Evolutionary conservation across 75 land plant species (phyloP), one percentile per base, ranked within the genome.

Genomic region (Picea sitchensis): DNA sequence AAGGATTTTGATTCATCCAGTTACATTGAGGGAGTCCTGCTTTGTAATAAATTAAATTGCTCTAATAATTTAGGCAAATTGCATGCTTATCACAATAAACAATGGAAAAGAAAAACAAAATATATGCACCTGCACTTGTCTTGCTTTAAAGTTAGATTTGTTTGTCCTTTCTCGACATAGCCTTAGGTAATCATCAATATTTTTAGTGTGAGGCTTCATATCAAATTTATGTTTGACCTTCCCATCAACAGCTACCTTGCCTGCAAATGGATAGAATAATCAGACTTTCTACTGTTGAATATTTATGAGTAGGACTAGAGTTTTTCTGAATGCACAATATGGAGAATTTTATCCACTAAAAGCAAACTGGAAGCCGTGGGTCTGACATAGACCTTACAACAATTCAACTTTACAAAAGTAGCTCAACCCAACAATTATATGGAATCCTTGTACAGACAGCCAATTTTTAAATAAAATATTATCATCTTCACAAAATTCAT

Each of bases 181-280:
- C 83, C 84, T 92, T 18, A 97, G 83, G 78, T 96, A 96, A 65
- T 88, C 92, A 32, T 88, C 93, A 67, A 90, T 83, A 31, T 86
- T 89, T 72, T 88, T 83, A 75, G 80, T 85, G 65, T 93, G 84
- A 18, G 95, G 99, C 87, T 92, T 95, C 97, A 96, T 92, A 81
- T 96, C 99, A 87, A 94, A 96, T 57, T 96, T 96, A 38, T 90
- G 92, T 73, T 91, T 95, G 68, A 96, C 93, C 62, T 92, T 94
- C 13, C 99, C 99, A 82, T 94, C 98, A 75, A 92, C 73, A 36
- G 93, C 81, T 75, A 91, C 59, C 78, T 80, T 94, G 54, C 96
- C 99, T 96, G 79, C 75, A 64, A 34, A 26, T 74, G 59, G n/a
- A 74, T 51, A 56, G 21, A 56, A 12, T 8, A 56, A 74, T 56